These are phyloP conservation scores for Ziziphus jujuba DNA, from an alignment of 306 rosid species.

Conservation along the genomic window DNA sequence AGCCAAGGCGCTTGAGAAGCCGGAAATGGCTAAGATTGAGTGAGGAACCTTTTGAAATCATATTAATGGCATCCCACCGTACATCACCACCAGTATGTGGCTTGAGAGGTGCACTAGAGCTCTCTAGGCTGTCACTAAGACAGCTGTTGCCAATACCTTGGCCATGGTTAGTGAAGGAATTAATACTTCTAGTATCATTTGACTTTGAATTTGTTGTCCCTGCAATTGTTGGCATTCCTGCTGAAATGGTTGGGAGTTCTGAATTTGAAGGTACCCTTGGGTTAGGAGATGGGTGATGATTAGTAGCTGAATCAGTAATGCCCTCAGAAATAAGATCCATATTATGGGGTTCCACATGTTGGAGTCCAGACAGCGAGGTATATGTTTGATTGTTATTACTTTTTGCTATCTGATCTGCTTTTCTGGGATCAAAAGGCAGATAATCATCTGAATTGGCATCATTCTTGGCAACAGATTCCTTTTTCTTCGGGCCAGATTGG, in stretches of 20 bases:
- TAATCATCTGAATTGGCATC: constrained; percentile 32
- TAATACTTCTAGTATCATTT: constrained; percentile 8
- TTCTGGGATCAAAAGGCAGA: constrained; percentile 22
- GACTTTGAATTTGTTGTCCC: constrained; percentile 35
- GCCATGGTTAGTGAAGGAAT: constrained; percentile 26
- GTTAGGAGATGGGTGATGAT: constrained; percentile 31
- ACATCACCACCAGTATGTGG: constrained; percentile 92
- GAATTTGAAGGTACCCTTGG: constrained; percentile 31
- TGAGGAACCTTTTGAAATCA: constrained; percentile 44
- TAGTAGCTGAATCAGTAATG: constrained; percentile 23
- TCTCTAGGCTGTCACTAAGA: constrained; percentile 70
- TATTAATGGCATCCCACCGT: constrained; percentile 77
- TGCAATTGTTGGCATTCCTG: constrained; percentile 19
- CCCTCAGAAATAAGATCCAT: constrained; percentile 22
- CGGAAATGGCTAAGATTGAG: constrained; percentile 68
- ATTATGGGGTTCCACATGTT: constrained; percentile 25
- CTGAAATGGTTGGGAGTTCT: constrained; percentile 29
- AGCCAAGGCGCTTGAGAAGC: constrained; percentile 82
- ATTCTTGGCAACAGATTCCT: constrained; percentile 16
- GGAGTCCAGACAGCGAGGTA: constrained; percentile 24
- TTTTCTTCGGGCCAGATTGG: constrained; percentile 15
- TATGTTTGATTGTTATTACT: constrained; percentile 22
- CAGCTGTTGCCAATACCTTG: constrained; percentile 41
- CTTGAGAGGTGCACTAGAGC: constrained; percentile 54
- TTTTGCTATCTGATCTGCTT: constrained; percentile 23